Base-by-base conservation (phyloP, 139 green algal species). In the Chlamydomonas sp. region DNA sequence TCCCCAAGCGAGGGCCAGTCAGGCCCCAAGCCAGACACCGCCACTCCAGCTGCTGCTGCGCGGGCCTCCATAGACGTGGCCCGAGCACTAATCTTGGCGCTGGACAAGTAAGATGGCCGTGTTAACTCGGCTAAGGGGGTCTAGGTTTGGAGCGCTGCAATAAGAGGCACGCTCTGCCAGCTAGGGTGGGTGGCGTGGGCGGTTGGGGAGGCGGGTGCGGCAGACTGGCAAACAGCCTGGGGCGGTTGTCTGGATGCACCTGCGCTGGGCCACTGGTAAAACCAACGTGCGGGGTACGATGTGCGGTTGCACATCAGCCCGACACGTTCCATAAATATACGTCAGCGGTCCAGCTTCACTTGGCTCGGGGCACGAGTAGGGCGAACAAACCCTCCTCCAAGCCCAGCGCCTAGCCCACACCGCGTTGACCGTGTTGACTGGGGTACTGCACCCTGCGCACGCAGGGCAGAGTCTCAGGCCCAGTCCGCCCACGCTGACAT, bases 391-490 rank as follows among this genome's bases (percentile, higher is more conserved):
- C 31, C 67, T 15, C 10, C 67, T 5, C 67, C 17, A 72, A 12
- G 20, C 67, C 67, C 67, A 20, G 5, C 67, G 12, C 12, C 8
- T 17, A 69, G 9, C 64, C 10, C 12, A 0, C 10, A 12, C 12
- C 10, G 64, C 10, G 64, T 12, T 17, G 9, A 17, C 12, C 64
- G 12, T 12, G 10, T 17, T 12, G 64, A 71, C 66, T 71, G 10
- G 66, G 66, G 10, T 10, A 10, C 66, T 18, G 14, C 66, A 2
- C 57, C 49, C 74, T 5, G 57, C 49, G 17, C 5, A 3, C 58
- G 58, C 67, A 86, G 82, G 61, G 82, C 82, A 60, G 82, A 86
- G 60, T 16, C 71, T 0, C 71, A 86, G 71, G 71, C 82, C 20
- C 20, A 74, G 71, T 73, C 10, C 14, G 82, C 71, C 5, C 82